These are phyloP conservation scores for Yamadazyma philogaea DNA, from an alignment of 805 yeast genomes.

Conservation along the genomic window DNA sequence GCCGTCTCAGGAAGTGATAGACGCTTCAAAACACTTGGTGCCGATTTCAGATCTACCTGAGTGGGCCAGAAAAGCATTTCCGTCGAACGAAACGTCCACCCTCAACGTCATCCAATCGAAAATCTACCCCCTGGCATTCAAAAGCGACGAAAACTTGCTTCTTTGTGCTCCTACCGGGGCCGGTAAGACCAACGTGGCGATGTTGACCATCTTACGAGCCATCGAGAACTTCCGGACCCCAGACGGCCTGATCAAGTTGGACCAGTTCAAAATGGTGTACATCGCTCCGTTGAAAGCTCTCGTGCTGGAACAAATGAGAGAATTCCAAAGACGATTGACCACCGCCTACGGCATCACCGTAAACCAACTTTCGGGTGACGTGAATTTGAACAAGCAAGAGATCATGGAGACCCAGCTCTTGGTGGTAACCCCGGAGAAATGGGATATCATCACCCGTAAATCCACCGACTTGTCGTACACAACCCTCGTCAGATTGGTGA, in stretches of 20 bases:
- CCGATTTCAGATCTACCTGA: constrained; percentile 63
- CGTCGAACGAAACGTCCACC: constrained; percentile 57
- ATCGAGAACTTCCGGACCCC: constrained; percentile 50
- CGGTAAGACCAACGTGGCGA: constrained; percentile 96
- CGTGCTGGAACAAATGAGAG: constrained; percentile 92
- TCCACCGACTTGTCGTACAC: constrained; percentile 59
- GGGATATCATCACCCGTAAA: constrained; percentile 95
- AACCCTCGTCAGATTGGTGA: constrained; percentile 61
- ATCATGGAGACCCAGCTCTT: constrained; percentile 74
- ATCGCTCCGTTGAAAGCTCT: constrained; percentile 93
- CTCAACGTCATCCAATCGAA: constrained; percentile 82
- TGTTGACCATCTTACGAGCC: constrained; percentile 70
- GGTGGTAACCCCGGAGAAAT: constrained; percentile 94
- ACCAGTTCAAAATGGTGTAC: constrained; percentile 73
- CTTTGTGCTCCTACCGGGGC: constrained; percentile 99
- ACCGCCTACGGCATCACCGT: constrained; percentile 64
- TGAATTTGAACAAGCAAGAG: constrained; percentile 70
- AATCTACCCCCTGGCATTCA: constrained; percentile 76
- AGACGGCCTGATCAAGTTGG: constrained; percentile 49
- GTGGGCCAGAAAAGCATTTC: constrained; percentile 82
- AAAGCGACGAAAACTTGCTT: constrained; percentile 65
- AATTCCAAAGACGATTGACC: constrained; percentile 67
- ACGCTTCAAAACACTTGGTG: constrained; percentile 44
- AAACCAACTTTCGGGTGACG: constrained; percentile 88
- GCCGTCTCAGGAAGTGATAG: constrained; percentile 36